These are phyloP conservation scores for Colletotrichum navitas DNA, from an alignment of 2,329 filamentous ascomycete genomes.

Conservation along the genomic window DNA sequence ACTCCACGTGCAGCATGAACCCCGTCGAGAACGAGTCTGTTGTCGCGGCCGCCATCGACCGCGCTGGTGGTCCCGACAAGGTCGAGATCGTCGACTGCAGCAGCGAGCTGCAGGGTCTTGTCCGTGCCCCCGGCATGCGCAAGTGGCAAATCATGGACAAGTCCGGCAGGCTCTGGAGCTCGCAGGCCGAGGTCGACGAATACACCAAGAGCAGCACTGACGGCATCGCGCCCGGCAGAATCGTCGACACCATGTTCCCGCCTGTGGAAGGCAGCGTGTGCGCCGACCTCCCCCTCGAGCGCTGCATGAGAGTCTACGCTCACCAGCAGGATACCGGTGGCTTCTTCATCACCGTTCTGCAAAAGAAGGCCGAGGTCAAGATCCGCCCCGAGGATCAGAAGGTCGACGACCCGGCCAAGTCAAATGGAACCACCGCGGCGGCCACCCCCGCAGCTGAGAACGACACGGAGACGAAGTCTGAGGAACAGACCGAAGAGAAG, in stretches of 20 bases:
- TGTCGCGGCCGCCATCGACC: constrained; percentile 86
- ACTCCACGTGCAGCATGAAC: constrained; percentile 99
- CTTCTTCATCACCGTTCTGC: constrained; percentile 96
- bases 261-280: constrained; percentile 65
- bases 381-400: constrained; percentile 71
- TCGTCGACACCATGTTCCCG: constrained; percentile 89
- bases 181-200: constrained; percentile 84
- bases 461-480: constrained; percentile 17
- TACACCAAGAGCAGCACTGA: constrained; percentile 72
- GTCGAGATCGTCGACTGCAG: constrained; percentile 89
- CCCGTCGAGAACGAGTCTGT: constrained; percentile 97
- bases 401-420: constrained; percentile 56
- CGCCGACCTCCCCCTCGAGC: constrained; percentile 81
- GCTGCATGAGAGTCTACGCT: constrained; percentile 93
- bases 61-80: constrained; percentile 86
- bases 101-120: constrained; percentile 80
- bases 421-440: constrained; percentile 41
- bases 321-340: constrained; percentile 96
- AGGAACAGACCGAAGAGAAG: constrained; percentile 34
- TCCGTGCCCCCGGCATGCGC: constrained; percentile 81
- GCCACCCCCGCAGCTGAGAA: constrained; percentile 40
- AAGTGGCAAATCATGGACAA: constrained; percentile 95
- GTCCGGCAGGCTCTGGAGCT: constrained; percentile 80
- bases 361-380: constrained; percentile 90
- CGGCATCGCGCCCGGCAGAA: constrained; percentile 71